A percentile compares a stretch with the other conserved stretches of the same genome.
phyloP scores from a whole-genome alignment of 2,329 filamentous ascomycete species.

The Sclerotinia glacialis region DNA sequence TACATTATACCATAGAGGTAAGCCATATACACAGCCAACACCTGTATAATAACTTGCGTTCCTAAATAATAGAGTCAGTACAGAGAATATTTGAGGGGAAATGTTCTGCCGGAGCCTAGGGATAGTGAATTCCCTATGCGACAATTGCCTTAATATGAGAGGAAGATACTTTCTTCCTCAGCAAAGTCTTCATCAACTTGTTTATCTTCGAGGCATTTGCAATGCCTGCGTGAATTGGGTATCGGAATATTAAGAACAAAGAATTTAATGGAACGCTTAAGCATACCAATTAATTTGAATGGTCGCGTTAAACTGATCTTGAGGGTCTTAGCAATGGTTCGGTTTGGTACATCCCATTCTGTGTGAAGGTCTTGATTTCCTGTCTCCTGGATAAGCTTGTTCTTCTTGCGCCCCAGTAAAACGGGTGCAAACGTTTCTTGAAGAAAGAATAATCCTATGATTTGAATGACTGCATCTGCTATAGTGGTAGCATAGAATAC shows the following conservation, averaged over 20 bases:
- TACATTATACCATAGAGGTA: conserved; percentile 54
- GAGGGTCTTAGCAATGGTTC: conserved; percentile 40
- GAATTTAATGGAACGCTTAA: too few relatives aligned
- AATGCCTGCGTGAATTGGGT: not conserved
- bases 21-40: conserved; percentile 52
- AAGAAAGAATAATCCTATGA: conserved; percentile 44
- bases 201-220: not conserved
- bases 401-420: conserved; percentile 46
- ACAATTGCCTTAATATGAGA: not conserved
- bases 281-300: conserved; percentile 44
- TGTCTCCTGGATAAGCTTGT: conserved; percentile 48
- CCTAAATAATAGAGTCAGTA: conserved; percentile 24
- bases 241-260: not conserved
- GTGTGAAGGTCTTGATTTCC: conserved; percentile 49
- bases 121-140: not conserved
- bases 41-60: conserved; percentile 53
- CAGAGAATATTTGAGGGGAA: not conserved
- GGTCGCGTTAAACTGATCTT: conserved; percentile 48
- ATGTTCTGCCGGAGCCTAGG: too few relatives aligned
- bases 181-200: not conserved
- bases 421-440: conserved; percentile 52
- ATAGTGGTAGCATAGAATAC: conserved; percentile 51
- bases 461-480: conserved; percentile 44
- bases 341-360: conserved; percentile 48
- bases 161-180: not conserved